Base-by-base conservation (phyloP, 257 asterid species). In the Mitragyna speciosa region DNA sequence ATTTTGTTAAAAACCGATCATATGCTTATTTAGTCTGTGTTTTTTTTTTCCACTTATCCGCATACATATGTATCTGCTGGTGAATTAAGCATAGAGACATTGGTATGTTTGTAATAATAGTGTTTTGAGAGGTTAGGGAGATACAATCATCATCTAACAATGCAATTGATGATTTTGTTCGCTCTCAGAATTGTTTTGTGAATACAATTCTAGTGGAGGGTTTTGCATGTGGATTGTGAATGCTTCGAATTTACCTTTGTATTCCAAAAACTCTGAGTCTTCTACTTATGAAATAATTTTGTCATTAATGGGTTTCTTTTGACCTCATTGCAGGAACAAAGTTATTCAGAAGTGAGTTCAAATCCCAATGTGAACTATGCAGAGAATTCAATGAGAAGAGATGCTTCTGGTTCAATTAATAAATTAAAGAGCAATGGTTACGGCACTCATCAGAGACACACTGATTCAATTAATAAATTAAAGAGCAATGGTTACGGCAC, bases 261-360 rank as follows among this genome's bases (percentile, higher is more conserved):
- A 12, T 58, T 58, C 11, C 19, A 54, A 59, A 4, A 2, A 28
- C 41, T 64, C 12, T 12, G 39, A n/a, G 33, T 63, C 69, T 64
- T 2, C 8, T 64, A 5, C 36, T 16, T 41, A 75, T 47, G 51
- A 15, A 48, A 6, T 48, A 49, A 30, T 26, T 36, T 26, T 58
- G 54, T 28, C 59, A 41, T 19, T 73, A 31, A 30, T 51, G 36
- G 80, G 22, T 70, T 76, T 28, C 61, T 17, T 59, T 45, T 70
- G 69, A 79, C 67, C 61, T 84, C 59, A 82, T 33, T 83, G 82
- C 87, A 95, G 98, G 95, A 79, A 84, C 74, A 75, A 78, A 87
- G 88, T 81, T 84, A 73, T 75, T 79, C 93, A 48, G 86, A 67
- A 64, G 81, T 89, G 71, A 86, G 79, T 73, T 78, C 89, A 72